phyloP scores from a whole-genome alignment of 2,329 filamentous ascomycete genomes.

The Exophiala phaeomuriformis region DNA sequence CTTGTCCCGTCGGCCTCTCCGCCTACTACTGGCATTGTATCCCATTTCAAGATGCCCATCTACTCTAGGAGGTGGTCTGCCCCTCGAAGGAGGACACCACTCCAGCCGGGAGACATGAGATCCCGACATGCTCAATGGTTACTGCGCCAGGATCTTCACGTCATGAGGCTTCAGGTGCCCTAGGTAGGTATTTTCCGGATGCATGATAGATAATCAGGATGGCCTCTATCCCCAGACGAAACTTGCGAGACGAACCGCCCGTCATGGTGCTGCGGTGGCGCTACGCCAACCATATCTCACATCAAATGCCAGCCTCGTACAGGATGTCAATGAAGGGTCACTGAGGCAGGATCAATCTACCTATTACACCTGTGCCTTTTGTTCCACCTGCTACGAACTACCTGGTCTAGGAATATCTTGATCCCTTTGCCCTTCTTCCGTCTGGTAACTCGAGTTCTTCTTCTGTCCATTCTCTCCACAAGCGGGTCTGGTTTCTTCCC shows the following conservation, averaged over 20 bases:
- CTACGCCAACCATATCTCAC: background rate
- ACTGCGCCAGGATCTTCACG: background rate
- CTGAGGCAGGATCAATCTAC: too few species aligned
- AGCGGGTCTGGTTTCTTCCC: background rate
- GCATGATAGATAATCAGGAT: too few species aligned
- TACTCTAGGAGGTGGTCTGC: background rate
- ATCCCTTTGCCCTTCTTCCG: background rate
- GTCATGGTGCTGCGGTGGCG: conserved; percentile 4
- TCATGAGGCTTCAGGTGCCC: conserved; percentile 1
- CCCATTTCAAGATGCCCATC: conserved; percentile 4
- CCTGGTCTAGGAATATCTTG: background rate
- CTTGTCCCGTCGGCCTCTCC: conserved; percentile 1
- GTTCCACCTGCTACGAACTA: background rate
- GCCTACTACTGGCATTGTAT: background rate
- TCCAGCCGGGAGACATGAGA: conserved; percentile 1
- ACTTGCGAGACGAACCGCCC: conserved; percentile 8
- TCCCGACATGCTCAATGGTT: background rate
- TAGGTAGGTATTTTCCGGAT: background rate
- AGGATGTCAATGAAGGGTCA: too few species aligned
- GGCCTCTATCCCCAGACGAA: conserved; percentile 1
- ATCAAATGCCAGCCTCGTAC: background rate
- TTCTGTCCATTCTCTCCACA: background rate
- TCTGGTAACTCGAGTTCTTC: background rate
- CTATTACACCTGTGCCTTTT: background rate
- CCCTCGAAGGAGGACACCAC: background rate